A percentile compares a stretch with the other conserved stretches of the same genome.
Conservation (phyloP, 495 filamentous ascomycete genomes). For the Hypomontagnella monticulosa region DNA sequence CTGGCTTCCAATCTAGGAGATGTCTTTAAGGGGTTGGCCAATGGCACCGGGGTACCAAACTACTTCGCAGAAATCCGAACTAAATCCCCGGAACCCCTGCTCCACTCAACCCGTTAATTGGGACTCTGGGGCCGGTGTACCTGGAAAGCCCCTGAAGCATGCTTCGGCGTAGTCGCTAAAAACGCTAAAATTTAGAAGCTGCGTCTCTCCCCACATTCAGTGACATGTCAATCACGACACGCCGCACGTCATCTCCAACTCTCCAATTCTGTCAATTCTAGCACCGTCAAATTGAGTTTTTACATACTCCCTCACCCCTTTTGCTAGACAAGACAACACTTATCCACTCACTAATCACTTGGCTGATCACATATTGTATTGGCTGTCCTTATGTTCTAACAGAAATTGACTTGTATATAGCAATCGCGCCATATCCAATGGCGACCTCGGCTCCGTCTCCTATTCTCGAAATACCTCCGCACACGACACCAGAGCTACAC, state of each 20-base stretch:
- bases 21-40: slow-evolving; percentile 29
- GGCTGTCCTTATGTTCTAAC: slow-evolving; percentile 8
- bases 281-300: slow-evolving; percentile 1
- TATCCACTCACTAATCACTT: background rate
- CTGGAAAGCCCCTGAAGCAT: slow-evolving; percentile 15
- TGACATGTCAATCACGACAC: slow-evolving; percentile 17
- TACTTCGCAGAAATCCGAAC: background rate
- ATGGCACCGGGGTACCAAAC: slow-evolving; percentile 14
- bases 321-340: background rate
- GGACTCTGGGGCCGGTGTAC: slow-evolving; percentile 12
- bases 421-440: slow-evolving; percentile 22
- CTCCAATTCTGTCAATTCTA: slow-evolving; percentile 3
- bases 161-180: background rate
- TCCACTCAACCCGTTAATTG: background rate
- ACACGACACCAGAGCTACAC: slow-evolving; percentile 62
- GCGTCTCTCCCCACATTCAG: slow-evolving; percentile 32
- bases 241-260: slow-evolving; percentile 37
- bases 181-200: slow-evolving; percentile 17
- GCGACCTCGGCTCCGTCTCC: slow-evolving; percentile 40
- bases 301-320: background rate
- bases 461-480: slow-evolving; percentile 50
- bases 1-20: slow-evolving; percentile 25
- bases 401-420: slow-evolving; percentile 24
- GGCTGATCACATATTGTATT: background rate
- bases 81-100: slow-evolving; percentile 28